Evolutionary conservation across 148 eudicot genomes (phyloP), one percentile per base, ranked within the genome.

Genomic region (Suaeda aralocaspica): DNA sequence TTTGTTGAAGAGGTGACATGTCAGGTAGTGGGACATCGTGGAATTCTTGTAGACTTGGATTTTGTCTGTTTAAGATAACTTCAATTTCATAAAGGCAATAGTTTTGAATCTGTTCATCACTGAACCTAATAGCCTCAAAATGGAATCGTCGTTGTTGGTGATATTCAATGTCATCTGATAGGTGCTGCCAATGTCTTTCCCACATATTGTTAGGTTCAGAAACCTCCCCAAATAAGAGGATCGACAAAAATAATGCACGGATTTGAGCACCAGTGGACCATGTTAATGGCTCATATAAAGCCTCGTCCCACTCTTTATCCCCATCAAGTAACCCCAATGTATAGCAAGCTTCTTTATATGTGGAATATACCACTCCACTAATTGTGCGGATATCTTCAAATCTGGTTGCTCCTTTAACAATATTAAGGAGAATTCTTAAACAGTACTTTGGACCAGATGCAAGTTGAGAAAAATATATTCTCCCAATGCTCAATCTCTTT

Each of bases 291-390:
- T 57, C 64, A 16, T 6, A 6, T 28, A 70, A 18, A 3, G 42
- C 53, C 7, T 56, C 53, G 26, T 70, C 30, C 65, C 73, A 70
- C 10, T 70, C 73, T 13, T 45, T 70, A 31, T 70, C 73, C 3
- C 50, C 34, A 15, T 30, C 49, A 15, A 70, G 28, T 4, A 58
- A 33, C 5, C 26, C 73, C 0, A 6, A 26, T 0, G 39, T 53
- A 15, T 53, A n/a, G 48, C 71, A 68, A 5, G 71, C 48, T 24
- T 18, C 73, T 18, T 70, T 57, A 41, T 39, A 58, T 3, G 53
- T 53, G 0, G 52, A 41, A 24, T 70, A 57, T 8, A 59, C 3
- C 5, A 26, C 4, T 24, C 64, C 39, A 6, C 44, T 4, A 1
- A 70, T 36, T 25, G 55, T 70, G 42, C 28, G 16, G 2, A 58